phyloP scores from a whole-genome alignment of 331 rosid species.

The Arachis monticola region DNA sequence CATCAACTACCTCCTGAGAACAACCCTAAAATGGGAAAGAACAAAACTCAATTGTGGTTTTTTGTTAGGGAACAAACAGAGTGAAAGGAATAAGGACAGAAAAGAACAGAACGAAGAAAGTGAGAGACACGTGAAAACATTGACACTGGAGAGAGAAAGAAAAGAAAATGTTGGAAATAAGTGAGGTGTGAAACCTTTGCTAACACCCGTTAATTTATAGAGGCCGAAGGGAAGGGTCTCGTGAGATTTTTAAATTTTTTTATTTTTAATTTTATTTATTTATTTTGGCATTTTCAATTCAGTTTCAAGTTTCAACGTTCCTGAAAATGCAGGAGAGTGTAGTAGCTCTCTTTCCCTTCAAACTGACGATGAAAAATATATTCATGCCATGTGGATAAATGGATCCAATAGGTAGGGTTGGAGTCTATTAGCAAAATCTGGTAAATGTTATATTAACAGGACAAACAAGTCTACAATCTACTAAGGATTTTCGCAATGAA shows the following conservation, averaged over 20 bases:
- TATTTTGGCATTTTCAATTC: background rate
- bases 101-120: conserved; percentile 37
- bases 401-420: background rate
- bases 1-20: conserved; percentile 46
- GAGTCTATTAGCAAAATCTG: background rate
- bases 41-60: conserved; percentile 38
- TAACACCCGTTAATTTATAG: conserved; percentile 54
- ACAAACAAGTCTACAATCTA: too few species aligned
- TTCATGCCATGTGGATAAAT: background rate
- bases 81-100: conserved; percentile 7
- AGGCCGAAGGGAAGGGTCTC: conserved; percentile 35
- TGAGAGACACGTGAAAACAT: conserved; percentile 63
- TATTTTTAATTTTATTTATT: background rate
- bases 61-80: conserved; percentile 51
- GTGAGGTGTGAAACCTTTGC: conserved; percentile 38
- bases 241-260: background rate
- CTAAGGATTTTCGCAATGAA: too few species aligned
- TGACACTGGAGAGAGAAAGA: conserved; percentile 10
- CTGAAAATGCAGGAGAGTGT: background rate
- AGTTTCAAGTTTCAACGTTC: background rate
- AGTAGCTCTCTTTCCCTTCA: background rate
- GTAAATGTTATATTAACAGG: too few species aligned
- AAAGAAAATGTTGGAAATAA: conserved; percentile 15
- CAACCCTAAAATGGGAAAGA: conserved; percentile 6
- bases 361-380: background rate